A percentile compares a stretch with the other conserved stretches of the same genome.
Evolutionary conservation across 495 filamentous ascomycete species (phyloP).

Genomic region (Elaphomyces granulatus): DNA sequence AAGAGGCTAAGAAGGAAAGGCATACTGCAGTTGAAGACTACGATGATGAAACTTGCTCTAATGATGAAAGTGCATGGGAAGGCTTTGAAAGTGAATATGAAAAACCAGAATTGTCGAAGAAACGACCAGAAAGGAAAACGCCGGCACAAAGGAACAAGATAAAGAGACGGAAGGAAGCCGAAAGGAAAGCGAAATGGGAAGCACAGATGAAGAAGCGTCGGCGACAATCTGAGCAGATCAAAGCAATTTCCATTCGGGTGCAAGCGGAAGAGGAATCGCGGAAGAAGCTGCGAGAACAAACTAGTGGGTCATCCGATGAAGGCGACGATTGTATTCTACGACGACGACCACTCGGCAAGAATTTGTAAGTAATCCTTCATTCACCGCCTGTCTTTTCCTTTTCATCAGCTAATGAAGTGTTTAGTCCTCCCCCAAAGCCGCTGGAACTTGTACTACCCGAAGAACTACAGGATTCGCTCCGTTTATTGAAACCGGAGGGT

Average conservation of each 20-base stretch:
- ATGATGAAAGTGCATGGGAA: conserved; percentile 83
- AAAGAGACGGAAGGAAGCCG: conserved; percentile 74
- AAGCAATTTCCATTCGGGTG: conserved; percentile 48
- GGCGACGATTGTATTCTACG: conserved; percentile 46
- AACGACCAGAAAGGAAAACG: conserved; percentile 69
- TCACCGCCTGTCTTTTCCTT: not conserved
- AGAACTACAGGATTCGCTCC: conserved; percentile 81
- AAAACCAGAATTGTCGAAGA: conserved; percentile 46
- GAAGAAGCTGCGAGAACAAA: conserved; percentile 29
- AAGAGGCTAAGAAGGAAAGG: conserved; percentile 47
- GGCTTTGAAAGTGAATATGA: conserved; percentile 61
- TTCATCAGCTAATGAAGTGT: conserved; percentile 14
- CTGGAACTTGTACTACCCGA: conserved; percentile 85
- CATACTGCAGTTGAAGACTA: conserved; percentile 44
- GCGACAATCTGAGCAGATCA: conserved; percentile 47
- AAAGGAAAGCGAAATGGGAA: conserved; percentile 55
- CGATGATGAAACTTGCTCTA: conserved; percentile 55
- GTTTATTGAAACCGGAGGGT: conserved; percentile 83
- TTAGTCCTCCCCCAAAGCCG: conserved; percentile 56
- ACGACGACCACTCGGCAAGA: conserved; percentile 61
- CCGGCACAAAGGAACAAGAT: conserved; percentile 73
- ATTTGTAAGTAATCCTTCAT: conserved; percentile 42
- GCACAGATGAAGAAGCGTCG: conserved; percentile 54
- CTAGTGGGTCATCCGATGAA: conserved; percentile 43
- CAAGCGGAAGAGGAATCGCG: conserved; percentile 39